Evolutionary conservation across 768 basidiomycete species (phyloP), one percentile per base, ranked within the genome.

Genomic region (Termitomyces heimii): DNA sequence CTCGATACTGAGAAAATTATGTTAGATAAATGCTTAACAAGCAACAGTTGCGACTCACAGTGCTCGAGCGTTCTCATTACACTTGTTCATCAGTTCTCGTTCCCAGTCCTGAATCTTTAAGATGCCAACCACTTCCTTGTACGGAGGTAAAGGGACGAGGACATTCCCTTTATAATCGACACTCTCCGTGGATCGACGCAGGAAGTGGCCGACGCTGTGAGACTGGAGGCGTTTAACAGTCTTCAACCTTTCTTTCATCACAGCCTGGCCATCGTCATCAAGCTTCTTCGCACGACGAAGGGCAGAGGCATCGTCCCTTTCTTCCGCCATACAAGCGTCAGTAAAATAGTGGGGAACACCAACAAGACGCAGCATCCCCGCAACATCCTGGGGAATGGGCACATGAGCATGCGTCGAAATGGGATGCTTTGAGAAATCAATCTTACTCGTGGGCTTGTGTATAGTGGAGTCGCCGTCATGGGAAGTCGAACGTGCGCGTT

Each of bases 291-390:
- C 59, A 26, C 44, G 55, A 4, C 58, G 28, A 5, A 60, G 4
- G 1, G 42, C 53, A 0, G 50, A n/a, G 1, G 40, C 43, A 18
- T 70, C 65, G 0, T 55, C 54, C 47, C 66, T 71, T 44, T 71
- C 70, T 8, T 70, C 66, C 0, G 37, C 34, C 10, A 49, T 40
- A 1, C 66, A 62, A 1, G 6, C 50, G 12, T 64, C 40, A 0
- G 56, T 63, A 2, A 68, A 62, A 47, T 72, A 73, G 43, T 64
- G 47, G 0, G 62, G 53, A 2, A 72, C 56, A 1, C 73, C 70
- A 1, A 62, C 50, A 0, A 74, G 56, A 2, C 68, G 62, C 3
- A 65, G 67, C 65, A 74, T 66, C 1, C 63, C 55, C 0, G 66
- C 58, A 0, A 70, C 54, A 37, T 73, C 70, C 69, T 72, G 12